phyloP scores from a whole-genome alignment of 2,329 filamentous ascomycete genomes.

The Fonsecaea pedrosoi region DNA sequence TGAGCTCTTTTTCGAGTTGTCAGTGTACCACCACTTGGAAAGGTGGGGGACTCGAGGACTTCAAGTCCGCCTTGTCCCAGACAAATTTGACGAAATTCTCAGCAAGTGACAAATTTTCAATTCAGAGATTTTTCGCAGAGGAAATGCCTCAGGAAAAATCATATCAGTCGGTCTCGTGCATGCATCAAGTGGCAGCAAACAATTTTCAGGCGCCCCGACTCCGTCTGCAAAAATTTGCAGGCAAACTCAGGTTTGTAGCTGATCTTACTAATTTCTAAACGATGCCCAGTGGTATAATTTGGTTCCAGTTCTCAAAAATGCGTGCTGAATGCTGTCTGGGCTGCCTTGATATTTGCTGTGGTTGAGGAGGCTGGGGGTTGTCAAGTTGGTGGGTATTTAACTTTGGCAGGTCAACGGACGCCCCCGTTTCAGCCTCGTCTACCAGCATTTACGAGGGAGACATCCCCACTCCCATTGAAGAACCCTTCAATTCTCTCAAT shows the following conservation, averaged over 20 bases:
- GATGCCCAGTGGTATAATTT: not conserved
- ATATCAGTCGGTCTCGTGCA: not conserved
- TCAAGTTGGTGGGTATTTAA: not conserved
- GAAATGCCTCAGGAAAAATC: not conserved
- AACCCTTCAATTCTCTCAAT: not conserved
- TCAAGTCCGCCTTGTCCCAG: not conserved
- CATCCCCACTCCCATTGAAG: not conserved
- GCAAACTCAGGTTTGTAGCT: not conserved
- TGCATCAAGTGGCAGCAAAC: not conserved
- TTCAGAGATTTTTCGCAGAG: not conserved
- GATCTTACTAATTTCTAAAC: not conserved
- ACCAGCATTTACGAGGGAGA: not conserved
- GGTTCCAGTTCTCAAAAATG: no score
- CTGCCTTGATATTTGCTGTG: not conserved
- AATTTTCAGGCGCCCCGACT: not conserved
- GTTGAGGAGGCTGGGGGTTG: not conserved
- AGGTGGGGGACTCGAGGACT: not conserved
- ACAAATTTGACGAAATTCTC: not conserved
- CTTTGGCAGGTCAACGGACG: not conserved
- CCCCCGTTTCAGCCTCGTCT: constrained; percentile 4
- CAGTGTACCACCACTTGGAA: not conserved
- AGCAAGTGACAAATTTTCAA: not conserved
- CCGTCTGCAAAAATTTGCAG: not conserved
- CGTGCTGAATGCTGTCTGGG: not conserved
- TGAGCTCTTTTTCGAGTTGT: not conserved